Percentiles rank a stretch among this genome's conserved stretches.
Evolutionary conservation across 2,329 filamentous ascomycete species (phyloP).

Genomic region (Aspergillus quadrilineatus): DNA sequence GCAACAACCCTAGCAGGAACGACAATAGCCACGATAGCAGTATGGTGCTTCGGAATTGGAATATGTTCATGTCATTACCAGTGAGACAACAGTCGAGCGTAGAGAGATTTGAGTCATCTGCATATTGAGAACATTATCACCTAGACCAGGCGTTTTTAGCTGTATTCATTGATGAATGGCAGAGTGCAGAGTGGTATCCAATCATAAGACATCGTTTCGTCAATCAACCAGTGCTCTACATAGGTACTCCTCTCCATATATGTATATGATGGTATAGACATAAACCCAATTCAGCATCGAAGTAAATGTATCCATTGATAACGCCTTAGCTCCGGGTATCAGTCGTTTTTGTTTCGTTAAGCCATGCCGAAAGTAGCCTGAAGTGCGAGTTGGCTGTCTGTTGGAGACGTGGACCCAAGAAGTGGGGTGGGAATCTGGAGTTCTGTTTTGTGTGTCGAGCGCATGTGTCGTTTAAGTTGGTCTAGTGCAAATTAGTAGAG

Average conservation of each 20-base stretch:
- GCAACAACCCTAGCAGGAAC: too few species aligned
- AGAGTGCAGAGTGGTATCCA: neutral
- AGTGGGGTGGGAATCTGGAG: neutral
- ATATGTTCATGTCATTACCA: too few species aligned
- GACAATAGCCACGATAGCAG: too few species aligned
- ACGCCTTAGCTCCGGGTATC: constrained; percentile 1
- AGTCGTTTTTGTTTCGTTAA: neutral
- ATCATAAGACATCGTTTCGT: constrained; percentile 2
- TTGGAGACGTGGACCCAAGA: neutral
- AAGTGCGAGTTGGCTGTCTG: constrained; percentile 3
- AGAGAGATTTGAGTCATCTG: too few species aligned
- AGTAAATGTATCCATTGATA: neutral
- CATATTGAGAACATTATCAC: neutral
- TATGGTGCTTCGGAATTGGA: too few species aligned
- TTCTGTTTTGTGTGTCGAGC: constrained; percentile 36
- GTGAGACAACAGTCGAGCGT: too few species aligned
- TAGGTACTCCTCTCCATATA: neutral
- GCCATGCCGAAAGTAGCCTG: constrained; percentile 2
- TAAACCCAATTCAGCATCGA: neutral
- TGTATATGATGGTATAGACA: constrained; percentile 10
- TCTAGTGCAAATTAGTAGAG: constrained; percentile 27
- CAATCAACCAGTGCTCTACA: neutral
- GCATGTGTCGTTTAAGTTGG: constrained; percentile 43
- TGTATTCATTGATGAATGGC: neutral
- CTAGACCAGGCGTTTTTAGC: neutral